phyloP scores from a whole-genome alignment of 1,284 basidiomycete genomes.

The Inonotus hispidus region DNA sequence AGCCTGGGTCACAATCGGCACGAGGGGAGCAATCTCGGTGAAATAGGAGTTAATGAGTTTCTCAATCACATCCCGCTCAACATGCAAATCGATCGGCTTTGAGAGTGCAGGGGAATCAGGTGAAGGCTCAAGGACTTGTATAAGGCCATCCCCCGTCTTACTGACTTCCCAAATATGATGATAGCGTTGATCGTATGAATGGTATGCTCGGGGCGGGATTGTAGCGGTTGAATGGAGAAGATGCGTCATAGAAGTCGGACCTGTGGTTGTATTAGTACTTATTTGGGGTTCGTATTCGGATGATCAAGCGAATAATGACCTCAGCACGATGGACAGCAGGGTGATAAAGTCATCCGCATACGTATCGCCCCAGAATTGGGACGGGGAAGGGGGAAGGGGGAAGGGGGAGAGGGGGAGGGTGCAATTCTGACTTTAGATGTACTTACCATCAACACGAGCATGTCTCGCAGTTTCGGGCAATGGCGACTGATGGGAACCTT shows the following conservation, averaged over 20 bases:
- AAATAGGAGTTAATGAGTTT: slow-evolving; percentile 90
- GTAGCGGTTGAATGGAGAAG: slow-evolving; percentile 85
- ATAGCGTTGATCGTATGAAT: slow-evolving; percentile 81
- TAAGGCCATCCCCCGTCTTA: slow-evolving; percentile 80
- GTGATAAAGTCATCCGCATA: too few relatives aligned
- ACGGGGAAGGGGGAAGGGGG: background rate
- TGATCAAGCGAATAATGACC: too few relatives aligned
- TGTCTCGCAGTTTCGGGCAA: slow-evolving; percentile 18
- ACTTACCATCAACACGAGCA: slow-evolving; percentile 20
- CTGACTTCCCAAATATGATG: slow-evolving; percentile 82
- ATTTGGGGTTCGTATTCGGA: too few relatives aligned
- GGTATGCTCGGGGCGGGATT: slow-evolving; percentile 77
- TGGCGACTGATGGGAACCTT: slow-evolving; percentile 29
- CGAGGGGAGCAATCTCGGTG: slow-evolving; percentile 73
- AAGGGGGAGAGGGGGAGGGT: background rate
- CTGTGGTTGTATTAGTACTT: slow-evolving; percentile 43
- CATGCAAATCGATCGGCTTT: slow-evolving; percentile 59
- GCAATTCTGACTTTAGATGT: background rate
- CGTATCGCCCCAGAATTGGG: too few relatives aligned
- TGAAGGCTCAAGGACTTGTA: slow-evolving; percentile 71
- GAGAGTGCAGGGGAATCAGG: slow-evolving; percentile 51
- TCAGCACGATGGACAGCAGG: too few relatives aligned
- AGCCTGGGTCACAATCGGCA: slow-evolving; percentile 81
- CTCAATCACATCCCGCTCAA: slow-evolving; percentile 78
- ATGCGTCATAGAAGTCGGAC: slow-evolving; percentile 82